Evolutionary conservation across 257 asterid genomes (phyloP).

Genomic region (Plantago major): DNA sequence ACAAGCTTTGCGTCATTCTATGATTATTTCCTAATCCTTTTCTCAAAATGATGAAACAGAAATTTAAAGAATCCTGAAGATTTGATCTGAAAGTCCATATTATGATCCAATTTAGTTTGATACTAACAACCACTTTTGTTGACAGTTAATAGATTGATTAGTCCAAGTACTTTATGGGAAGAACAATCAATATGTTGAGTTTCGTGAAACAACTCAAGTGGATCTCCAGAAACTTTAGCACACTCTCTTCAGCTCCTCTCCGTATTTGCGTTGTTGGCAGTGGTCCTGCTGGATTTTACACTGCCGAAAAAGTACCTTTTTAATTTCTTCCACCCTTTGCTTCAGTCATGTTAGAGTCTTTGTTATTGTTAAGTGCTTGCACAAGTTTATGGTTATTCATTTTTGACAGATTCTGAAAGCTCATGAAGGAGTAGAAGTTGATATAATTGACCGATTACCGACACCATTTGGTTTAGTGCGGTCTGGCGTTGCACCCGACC

Average conservation of each 20-base stretch:
- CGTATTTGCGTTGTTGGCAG: constrained; percentile 82
- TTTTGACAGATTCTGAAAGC: constrained; percentile 62
- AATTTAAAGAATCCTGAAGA: no score
- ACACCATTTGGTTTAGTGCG: constrained; percentile 95
- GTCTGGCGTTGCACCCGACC: constrained; percentile 98
- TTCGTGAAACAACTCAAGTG: neutral
- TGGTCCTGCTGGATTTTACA: constrained; percentile 97
- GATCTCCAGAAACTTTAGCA: constrained; percentile 15
- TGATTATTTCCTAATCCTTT: no score
- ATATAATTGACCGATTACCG: constrained; percentile 84
- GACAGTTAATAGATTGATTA: no score
- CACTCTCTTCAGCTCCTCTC: constrained; percentile 40
- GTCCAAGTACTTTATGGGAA: no score
- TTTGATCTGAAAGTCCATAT: no score
- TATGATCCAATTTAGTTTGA: no score
- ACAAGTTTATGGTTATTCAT: neutral
- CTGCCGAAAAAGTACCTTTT: constrained; percentile 71
- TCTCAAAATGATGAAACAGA: no score
- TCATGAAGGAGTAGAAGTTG: constrained; percentile 68
- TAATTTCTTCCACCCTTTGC: no score
- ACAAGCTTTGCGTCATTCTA: no score
- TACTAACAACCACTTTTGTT: no score
- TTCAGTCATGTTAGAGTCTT: neutral
- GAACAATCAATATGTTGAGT: neutral
- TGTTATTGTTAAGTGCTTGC: neutral